Conservation (phyloP, 805 yeast genomes). For the Candida lessepsii region DNA sequence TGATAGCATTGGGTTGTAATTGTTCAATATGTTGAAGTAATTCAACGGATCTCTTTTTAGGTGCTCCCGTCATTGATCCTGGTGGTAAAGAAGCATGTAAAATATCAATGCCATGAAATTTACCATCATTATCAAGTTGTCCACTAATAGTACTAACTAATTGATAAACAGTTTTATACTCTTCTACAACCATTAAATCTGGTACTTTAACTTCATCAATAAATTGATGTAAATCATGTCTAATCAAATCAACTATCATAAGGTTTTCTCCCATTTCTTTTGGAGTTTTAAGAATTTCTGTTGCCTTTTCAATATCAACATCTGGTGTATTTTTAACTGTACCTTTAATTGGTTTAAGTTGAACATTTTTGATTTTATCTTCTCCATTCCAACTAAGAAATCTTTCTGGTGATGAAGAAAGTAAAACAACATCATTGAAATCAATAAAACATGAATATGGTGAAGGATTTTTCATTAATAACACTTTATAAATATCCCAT, state of each 20-base stretch:
- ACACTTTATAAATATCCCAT: constrained; percentile 78
- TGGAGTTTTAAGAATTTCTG: constrained; percentile 67
- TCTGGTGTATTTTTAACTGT: constrained; percentile 71
- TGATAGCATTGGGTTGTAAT: constrained; percentile 28
- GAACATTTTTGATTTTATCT: constrained; percentile 46
- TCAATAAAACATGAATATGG: constrained; percentile 85
- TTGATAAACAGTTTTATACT: constrained; percentile 87
- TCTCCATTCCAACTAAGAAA: constrained; percentile 74
- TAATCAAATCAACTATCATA: constrained; percentile 93
- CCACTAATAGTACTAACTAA: constrained; percentile 89
- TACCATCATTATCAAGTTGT: constrained; percentile 28
- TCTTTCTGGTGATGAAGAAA: constrained; percentile 94
- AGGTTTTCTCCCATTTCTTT: constrained; percentile 94
- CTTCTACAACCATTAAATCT: constrained; percentile 88
- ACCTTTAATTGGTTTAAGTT: constrained; percentile 94
- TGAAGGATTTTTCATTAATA: constrained; percentile 78
- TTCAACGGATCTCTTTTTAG: constrained; percentile 89
- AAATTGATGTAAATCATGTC: constrained; percentile 82
- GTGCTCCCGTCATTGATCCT: constrained; percentile 99
- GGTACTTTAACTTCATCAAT: constrained; percentile 66
- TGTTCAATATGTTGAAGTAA: constrained; percentile 61
- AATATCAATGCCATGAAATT: constrained; percentile 72
- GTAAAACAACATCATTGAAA: constrained; percentile 60
- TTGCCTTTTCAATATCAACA: constrained; percentile 58
- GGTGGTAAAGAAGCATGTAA: constrained; percentile 84